Base-by-base conservation (phyloP, 208 protist species). In the Crithidia thermophila region DNA sequence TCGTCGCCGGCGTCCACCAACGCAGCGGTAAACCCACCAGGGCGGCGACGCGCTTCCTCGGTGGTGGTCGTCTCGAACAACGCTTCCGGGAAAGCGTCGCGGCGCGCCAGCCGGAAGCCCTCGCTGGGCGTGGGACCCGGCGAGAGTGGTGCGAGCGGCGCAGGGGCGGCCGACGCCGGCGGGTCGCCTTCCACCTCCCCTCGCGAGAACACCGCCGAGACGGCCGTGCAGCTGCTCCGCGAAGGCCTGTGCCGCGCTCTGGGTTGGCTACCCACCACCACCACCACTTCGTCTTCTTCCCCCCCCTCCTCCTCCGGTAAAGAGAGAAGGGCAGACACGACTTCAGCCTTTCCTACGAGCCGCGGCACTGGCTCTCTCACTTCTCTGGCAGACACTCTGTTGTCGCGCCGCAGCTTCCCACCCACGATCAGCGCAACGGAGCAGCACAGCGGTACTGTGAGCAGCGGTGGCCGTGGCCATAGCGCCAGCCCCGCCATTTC, bases 201-300 rank as follows among this genome's bases (percentile, higher is more conserved):
- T 21, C 28, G 37, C 20, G 21, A 49, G n/a, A 40, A 45, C 2
- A 30, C 18, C 25, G 45, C 40, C n/a, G 39, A 33, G 14, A 49
- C 43, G n/a, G 69, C 52, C 16, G 34, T 77, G 36, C 60, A 47
- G 36, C 31, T 65, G n/a, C 51, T 75, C 31, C 75, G 67, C 34
- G 34, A 70, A n/a, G 70, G 68, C 1, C 70, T 81, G 34, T 53
- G 42, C 14, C 75, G 75, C 27, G 43, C 75, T 4, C 70, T 88
- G 23, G 83, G 71, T 7, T 77, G 80, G 49, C 67, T 72, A 21
- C 43, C n/a, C n/a, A n/a, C n/a, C n/a, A n/a, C n/a, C n/a, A n/a
- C n/a, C n/a, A n/a, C n/a, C n/a, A n/a, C n/a, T n/a, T n/a, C n/a
- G n/a, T n/a, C n/a, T n/a, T n/a, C n/a, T n/a, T n/a, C n/a, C n/a